Conservation (phyloP, 192 early-diverging fungal genomes). For the Backusella tuberculispora region DNA sequence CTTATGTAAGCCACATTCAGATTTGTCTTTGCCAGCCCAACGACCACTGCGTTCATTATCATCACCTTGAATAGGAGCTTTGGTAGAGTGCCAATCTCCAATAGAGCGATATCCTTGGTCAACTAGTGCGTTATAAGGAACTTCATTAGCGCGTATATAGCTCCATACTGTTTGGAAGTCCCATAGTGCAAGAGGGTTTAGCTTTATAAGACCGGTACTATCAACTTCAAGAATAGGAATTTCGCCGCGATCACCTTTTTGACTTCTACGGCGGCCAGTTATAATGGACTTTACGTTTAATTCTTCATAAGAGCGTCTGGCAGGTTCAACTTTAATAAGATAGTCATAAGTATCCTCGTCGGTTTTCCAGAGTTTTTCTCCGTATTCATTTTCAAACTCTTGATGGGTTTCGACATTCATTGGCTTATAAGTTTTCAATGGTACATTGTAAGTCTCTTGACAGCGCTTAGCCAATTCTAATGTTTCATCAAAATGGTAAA, state of each 20-base stretch:
- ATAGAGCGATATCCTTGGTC: constrained; percentile 92
- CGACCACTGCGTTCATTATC: constrained; percentile 91
- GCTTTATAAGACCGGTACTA: constrained; percentile 79
- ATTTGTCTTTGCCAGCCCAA: constrained; percentile 86
- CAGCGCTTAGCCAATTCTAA: constrained; percentile 73
- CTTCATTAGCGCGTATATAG: constrained; percentile 82
- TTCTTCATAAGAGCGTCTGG: constrained; percentile 80
- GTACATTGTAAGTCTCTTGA: constrained; percentile 68
- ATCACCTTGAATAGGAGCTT: constrained; percentile 63
- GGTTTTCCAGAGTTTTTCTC: constrained; percentile 82
- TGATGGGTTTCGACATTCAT: constrained; percentile 56
- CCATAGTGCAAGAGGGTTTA: constrained; percentile 93
- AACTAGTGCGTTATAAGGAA: constrained; percentile 88
- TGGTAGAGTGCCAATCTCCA: constrained; percentile 93
- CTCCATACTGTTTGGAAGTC: constrained; percentile 87
- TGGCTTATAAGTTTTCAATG: constrained; percentile 77
- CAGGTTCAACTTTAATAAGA: constrained; percentile 93
- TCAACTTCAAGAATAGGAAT: constrained; percentile 87
- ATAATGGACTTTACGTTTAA: constrained; percentile 76
- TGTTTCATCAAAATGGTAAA: constrained; percentile 95
- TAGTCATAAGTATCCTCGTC: constrained; percentile 86
- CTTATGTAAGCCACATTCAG: constrained; percentile 96
- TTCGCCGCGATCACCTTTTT: constrained; percentile 78
- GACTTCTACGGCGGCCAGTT: constrained; percentile 87
- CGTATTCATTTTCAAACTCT: constrained; percentile 75